A percentile compares a stretch with the other conserved stretches of the same genome.
Conservation (phyloP, 1,139 yeast species). For the Pneumocystis canis region DNA sequence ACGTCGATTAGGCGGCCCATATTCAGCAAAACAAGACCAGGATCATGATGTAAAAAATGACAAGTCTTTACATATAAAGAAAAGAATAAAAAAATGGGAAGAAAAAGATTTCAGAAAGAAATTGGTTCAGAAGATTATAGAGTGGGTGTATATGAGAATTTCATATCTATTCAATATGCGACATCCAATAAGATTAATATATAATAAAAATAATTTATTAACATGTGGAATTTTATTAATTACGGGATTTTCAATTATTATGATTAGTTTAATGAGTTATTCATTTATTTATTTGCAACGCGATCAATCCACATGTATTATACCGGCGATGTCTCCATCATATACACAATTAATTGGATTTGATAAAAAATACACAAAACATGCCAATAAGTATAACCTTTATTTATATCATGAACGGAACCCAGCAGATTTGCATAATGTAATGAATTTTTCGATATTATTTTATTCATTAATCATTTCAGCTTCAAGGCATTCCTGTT, state of each 20-base stretch:
- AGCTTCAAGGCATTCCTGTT: constrained; percentile 61
- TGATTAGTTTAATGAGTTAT: constrained; percentile 6
- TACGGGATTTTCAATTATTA: neutral
- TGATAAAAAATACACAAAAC: constrained; percentile 52
- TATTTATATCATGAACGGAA: constrained; percentile 58
- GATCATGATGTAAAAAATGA: no score
- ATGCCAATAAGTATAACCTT: constrained; percentile 66
- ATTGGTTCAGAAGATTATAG: no score
- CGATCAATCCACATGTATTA: constrained; percentile 20
- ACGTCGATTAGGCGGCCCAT: no score
- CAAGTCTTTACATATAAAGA: no score
- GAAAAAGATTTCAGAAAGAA: no score
- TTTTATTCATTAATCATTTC: constrained; percentile 18
- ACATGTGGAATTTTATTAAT: neutral
- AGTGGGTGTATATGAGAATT: no score
- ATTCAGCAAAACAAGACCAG: no score
- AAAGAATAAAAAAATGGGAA: no score
- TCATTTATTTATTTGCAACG: constrained; percentile 15
- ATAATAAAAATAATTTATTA: neutral
- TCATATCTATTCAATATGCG: no score
- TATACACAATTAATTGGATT: constrained; percentile 61
- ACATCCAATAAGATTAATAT: no score
- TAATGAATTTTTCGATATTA: neutral
- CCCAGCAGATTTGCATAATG: constrained; percentile 21
- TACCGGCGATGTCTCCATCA: constrained; percentile 35